Evolutionary conservation across 768 basidiomycete genomes (phyloP).

Genomic region (Tulasnella sp.): DNA sequence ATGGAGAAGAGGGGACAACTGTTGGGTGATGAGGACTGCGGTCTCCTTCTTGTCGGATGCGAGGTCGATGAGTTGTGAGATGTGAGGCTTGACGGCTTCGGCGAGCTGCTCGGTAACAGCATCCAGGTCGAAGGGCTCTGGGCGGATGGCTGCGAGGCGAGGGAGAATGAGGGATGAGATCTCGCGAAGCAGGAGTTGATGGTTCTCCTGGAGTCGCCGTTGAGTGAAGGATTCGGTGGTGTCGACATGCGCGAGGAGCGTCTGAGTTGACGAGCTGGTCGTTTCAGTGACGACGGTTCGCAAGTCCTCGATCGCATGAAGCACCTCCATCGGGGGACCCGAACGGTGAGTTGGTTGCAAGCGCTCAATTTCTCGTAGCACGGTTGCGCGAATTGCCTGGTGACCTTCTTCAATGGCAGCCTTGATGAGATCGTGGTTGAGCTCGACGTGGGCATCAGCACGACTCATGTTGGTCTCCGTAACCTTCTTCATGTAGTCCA

Average conservation of each 20-base stretch:
- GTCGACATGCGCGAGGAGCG: conserved; percentile 55
- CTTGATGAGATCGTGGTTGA: conserved; percentile 73
- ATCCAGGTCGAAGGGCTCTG: conserved; percentile 74
- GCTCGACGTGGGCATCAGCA: conserved; percentile 64
- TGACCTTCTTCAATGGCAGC: conserved; percentile 66
- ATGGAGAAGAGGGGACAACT: conserved; percentile 63
- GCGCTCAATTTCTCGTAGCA: conserved; percentile 57
- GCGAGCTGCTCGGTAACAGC: conserved; percentile 66
- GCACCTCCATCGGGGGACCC: conserved; percentile 27
- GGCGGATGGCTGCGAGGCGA: conserved; percentile 54
- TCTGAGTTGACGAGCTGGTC: conserved; percentile 57
- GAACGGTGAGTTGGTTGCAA: conserved; percentile 30
- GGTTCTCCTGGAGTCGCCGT: conserved; percentile 45
- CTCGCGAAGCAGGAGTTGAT: conserved; percentile 58
- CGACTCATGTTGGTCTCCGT: conserved; percentile 16
- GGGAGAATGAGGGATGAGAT: conserved; percentile 57
- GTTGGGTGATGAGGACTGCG: conserved; percentile 71
- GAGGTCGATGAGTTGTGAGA: conserved; percentile 82
- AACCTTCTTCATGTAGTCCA: conserved; percentile 19
- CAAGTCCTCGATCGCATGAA: conserved; percentile 52
- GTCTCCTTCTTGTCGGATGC: conserved; percentile 87
- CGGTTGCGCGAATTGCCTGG: conserved; percentile 50
- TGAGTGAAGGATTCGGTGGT: conserved; percentile 43
- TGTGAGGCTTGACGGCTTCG: conserved; percentile 84
- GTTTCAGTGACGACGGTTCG: conserved; percentile 55